These are phyloP conservation scores for Anaeromyces robustus DNA, from an alignment of 192 early-diverging fungal species.

Conservation along the genomic window DNA sequence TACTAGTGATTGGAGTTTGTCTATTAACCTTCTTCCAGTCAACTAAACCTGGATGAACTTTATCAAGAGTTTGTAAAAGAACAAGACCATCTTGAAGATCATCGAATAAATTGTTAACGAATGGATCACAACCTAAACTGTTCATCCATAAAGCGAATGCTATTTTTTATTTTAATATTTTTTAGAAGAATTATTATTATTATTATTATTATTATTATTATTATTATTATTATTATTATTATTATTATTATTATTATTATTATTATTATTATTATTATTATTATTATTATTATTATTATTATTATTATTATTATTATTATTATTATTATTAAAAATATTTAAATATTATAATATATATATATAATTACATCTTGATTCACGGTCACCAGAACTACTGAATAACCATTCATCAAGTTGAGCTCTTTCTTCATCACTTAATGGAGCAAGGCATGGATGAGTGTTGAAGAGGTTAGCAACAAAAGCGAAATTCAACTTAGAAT, in stretches of 20 bases:
- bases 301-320: too few relatives aligned
- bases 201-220: too few relatives aligned
- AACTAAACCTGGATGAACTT: slow-evolving; percentile 75
- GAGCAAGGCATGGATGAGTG: slow-evolving; percentile 84
- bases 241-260: too few relatives aligned
- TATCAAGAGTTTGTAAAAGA: slow-evolving; percentile 66
- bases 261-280: too few relatives aligned
- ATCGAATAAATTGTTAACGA: slow-evolving; percentile 95
- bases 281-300: too few relatives aligned
- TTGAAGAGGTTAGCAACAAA: slow-evolving; percentile 98
- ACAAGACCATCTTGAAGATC: slow-evolving; percentile 83
- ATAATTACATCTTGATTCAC: slow-evolving; percentile 60
- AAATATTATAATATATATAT: too few relatives aligned
- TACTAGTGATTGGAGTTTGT: slow-evolving; percentile 46
- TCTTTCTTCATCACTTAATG: slow-evolving; percentile 77
- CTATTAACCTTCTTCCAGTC: slow-evolving; percentile 87
- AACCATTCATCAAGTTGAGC: slow-evolving; percentile 67
- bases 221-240: too few relatives aligned
- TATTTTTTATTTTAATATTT: background rate
- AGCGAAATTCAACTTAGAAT: slow-evolving; percentile 96
- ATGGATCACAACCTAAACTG: slow-evolving; percentile 89
- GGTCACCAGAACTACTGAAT: slow-evolving; percentile 64
- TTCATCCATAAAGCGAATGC: slow-evolving; percentile 98
- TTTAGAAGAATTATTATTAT: too few relatives aligned
- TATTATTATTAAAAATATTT: too few relatives aligned